Evolutionary conservation across 352 stramenopile species (phyloP).

Genomic region (Pythium pyrilobum): DNA sequence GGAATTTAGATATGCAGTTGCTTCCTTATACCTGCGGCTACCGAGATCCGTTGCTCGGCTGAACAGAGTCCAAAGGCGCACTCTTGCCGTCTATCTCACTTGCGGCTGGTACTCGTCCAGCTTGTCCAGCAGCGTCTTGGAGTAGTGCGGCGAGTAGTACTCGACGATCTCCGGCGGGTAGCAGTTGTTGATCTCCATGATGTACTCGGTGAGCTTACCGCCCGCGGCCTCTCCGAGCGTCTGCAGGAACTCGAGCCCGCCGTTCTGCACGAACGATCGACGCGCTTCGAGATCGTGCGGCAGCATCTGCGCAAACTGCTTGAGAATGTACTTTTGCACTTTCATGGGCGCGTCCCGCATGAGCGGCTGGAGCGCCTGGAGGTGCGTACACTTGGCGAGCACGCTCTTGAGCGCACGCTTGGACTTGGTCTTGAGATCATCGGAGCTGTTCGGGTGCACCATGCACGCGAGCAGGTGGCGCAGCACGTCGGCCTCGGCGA

Average conservation of each 20-base stretch:
- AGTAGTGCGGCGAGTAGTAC: slow-evolving; percentile 96
- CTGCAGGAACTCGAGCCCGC: slow-evolving; percentile 91
- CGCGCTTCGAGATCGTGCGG: slow-evolving; percentile 92
- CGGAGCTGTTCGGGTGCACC: slow-evolving; percentile 88
- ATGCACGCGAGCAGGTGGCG: slow-evolving; percentile 92
- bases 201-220: slow-evolving; percentile 94
- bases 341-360: slow-evolving; percentile 91
- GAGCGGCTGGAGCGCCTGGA: slow-evolving; percentile 90
- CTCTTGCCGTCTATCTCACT: slow-evolving; percentile 41
- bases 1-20: slow-evolving; percentile 1
- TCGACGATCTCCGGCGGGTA: slow-evolving; percentile 95
- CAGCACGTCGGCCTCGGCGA: slow-evolving; percentile 92
- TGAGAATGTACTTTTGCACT: slow-evolving; percentile 96
- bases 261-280: slow-evolving; percentile 91
- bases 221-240: slow-evolving; percentile 89
- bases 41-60: too few species aligned
- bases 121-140: slow-evolving; percentile 94
- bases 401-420: slow-evolving; percentile 94
- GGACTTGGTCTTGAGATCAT: slow-evolving; percentile 92
- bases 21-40: too few species aligned
- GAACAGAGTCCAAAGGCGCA: too few species aligned
- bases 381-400: slow-evolving; percentile 92
- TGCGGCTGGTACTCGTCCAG: slow-evolving; percentile 93
- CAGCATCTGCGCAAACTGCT: slow-evolving; percentile 93
- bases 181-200: slow-evolving; percentile 95